Percentiles rank a stretch among this genome's conserved stretches.
Conservation (phyloP, 2,329 filamentous ascomycete genomes). For the Stachybotrys chartarum region DNA sequence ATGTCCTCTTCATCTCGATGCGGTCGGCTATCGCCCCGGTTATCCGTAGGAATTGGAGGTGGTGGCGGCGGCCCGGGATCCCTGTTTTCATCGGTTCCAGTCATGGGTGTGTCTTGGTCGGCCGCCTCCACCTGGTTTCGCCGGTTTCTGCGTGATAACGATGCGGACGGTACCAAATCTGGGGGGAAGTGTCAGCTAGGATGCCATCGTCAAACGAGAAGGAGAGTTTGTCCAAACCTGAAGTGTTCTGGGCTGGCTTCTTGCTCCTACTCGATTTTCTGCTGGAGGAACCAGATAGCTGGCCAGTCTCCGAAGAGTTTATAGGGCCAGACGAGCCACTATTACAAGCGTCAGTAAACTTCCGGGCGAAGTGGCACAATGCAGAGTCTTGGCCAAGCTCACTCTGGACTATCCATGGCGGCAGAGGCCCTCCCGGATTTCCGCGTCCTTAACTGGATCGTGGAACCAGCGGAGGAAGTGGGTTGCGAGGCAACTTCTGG, state of each 20-base stretch:
- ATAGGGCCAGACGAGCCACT: constrained; percentile 46
- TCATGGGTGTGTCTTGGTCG: constrained; percentile 65
- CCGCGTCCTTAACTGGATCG: constrained; percentile 32
- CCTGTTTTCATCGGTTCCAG: constrained; percentile 54
- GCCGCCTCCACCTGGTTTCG: constrained; percentile 41
- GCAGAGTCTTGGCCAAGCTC: constrained; percentile 16
- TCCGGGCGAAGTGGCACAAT: not conserved
- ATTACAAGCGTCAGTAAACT: constrained; percentile 4
- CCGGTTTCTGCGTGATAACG: constrained; percentile 42
- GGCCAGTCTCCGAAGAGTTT: constrained; percentile 45
- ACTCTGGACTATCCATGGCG: constrained; percentile 71
- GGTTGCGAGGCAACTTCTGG: constrained; percentile 37
- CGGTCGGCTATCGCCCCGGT: constrained; percentile 27
- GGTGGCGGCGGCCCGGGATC: constrained; percentile 33
- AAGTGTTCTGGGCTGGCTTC: constrained; percentile 45
- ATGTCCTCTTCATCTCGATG: constrained; percentile 34
- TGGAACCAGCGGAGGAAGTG: constrained; percentile 19
- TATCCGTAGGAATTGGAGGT: constrained; percentile 28
- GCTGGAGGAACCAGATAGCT: constrained; percentile 57
- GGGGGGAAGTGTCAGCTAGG: constrained; percentile 6
- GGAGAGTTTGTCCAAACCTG: constrained; percentile 24
- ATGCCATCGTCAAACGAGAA: not conserved
- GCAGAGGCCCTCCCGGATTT: constrained; percentile 54
- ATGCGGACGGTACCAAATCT: constrained; percentile 26
- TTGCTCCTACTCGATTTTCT: constrained; percentile 68